Percentiles rank a stretch among this genome's conserved stretches.
Evolutionary conservation across 139 green algal species (phyloP).

Genomic region (Gonium pectorale): DNA sequence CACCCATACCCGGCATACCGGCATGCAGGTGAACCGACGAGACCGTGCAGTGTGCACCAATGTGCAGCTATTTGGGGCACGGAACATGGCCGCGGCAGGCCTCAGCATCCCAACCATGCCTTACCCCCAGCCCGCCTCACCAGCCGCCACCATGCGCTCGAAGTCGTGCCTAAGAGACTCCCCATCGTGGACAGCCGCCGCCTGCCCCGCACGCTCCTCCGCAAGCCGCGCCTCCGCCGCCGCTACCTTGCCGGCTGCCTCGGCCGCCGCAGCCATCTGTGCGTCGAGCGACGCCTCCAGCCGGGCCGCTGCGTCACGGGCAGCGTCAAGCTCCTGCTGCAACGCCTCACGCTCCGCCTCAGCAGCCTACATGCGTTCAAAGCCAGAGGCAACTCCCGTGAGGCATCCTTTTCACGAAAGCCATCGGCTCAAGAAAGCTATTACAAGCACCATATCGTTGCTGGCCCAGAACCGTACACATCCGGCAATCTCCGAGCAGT

Average conservation of each 20-base stretch:
- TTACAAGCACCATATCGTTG: too few relatives aligned
- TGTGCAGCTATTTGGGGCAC: too few relatives aligned
- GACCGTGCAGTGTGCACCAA: too few relatives aligned
- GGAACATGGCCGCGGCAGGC: too few relatives aligned
- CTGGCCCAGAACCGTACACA: too few relatives aligned
- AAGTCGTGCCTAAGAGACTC: slow-evolving; percentile 50
- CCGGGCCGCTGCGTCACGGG: neutral
- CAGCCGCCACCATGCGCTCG: slow-evolving; percentile 55
- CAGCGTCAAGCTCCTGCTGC: slow-evolving; percentile 24
- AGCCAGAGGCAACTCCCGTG: neutral
- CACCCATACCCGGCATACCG: too few relatives aligned
- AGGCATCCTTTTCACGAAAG: too few relatives aligned
- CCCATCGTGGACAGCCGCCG: slow-evolving; percentile 43
- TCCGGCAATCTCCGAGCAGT: too few relatives aligned
- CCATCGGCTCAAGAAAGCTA: too few relatives aligned
- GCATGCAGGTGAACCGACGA: too few relatives aligned
- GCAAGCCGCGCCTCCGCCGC: slow-evolving; percentile 52
- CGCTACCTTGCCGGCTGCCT: slow-evolving; percentile 36
- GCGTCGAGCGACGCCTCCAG: slow-evolving; percentile 32
- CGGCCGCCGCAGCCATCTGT: slow-evolving; percentile 26
- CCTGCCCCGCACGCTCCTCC: slow-evolving; percentile 45
- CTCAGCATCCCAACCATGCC: neutral
- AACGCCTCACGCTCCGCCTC: slow-evolving; percentile 6
- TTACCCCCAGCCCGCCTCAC: neutral
- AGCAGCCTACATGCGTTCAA: neutral